phyloP scores from a whole-genome alignment of 495 filamentous ascomycete genomes.

The Parmelia sp. region DNA sequence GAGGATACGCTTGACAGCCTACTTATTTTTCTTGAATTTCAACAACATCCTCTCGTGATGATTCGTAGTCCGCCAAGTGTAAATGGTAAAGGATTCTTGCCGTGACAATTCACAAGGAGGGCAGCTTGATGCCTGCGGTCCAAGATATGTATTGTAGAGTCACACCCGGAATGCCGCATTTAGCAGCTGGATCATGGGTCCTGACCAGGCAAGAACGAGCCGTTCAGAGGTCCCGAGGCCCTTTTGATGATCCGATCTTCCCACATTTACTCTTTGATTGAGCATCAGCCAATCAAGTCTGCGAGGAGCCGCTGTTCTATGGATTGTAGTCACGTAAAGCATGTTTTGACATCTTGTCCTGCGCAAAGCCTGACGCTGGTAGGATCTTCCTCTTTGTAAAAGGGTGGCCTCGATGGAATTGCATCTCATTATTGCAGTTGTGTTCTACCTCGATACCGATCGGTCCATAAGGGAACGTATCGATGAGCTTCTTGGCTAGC shows the following conservation, averaged over 20 bases:
- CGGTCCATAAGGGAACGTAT: slow-evolving; percentile 29
- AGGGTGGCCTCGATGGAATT: slow-evolving; percentile 13
- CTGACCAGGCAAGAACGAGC: neutral
- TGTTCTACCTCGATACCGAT: slow-evolving; percentile 26
- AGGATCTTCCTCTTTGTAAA: slow-evolving; percentile 4
- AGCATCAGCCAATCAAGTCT: slow-evolving; percentile 4
- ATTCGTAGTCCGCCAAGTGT: neutral
- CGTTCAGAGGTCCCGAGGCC: neutral
- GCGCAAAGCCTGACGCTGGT: slow-evolving; percentile 6
- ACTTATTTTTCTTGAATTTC: neutral
- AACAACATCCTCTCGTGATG: neutral
- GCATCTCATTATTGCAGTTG: slow-evolving; percentile 14
- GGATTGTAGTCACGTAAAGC: slow-evolving; percentile 15
- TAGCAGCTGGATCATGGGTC: neutral
- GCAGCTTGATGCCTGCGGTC: neutral
- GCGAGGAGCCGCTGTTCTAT: neutral
- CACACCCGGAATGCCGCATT: neutral
- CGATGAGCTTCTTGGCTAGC: slow-evolving; percentile 20
- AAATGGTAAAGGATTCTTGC: neutral
- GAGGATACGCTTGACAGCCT: neutral
- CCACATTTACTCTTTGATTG: neutral
- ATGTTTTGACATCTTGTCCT: slow-evolving; percentile 3
- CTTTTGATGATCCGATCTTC: neutral
- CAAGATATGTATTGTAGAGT: neutral
- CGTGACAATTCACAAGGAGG: neutral